Evolutionary conservation across 805 yeast species (phyloP).

Genomic region (Kockiozyma suomiensis): DNA sequence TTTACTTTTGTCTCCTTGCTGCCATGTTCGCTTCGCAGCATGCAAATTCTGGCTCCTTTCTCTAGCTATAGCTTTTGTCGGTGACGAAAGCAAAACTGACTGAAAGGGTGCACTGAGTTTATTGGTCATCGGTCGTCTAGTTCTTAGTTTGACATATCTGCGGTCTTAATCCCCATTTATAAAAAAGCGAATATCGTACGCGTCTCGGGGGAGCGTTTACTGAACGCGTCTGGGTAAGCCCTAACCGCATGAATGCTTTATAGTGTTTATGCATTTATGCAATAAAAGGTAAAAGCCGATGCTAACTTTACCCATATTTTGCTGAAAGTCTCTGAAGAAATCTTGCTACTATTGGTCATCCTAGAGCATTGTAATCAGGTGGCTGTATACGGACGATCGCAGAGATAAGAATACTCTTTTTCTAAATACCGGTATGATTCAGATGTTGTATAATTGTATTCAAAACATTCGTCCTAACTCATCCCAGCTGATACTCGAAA

Average conservation of each 20-base stretch:
- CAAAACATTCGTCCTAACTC: neutral
- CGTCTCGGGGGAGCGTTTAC: too few relatives aligned
- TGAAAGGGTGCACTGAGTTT: too few relatives aligned
- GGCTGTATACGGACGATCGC: neutral
- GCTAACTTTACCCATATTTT: neutral
- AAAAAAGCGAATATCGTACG: too few relatives aligned
- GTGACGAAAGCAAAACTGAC: neutral
- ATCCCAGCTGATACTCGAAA: neutral
- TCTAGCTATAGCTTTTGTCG: neutral
- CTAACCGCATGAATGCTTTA: neutral
- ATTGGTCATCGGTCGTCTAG: too few relatives aligned
- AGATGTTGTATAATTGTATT: too few relatives aligned
- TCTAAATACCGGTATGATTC: too few relatives aligned
- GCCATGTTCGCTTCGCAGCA: slow-evolving; percentile 14
- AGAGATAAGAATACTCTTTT: too few relatives aligned
- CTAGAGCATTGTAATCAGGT: neutral
- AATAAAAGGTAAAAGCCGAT: neutral
- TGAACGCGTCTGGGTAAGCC: neutral
- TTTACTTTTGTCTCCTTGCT: slow-evolving; percentile 14
- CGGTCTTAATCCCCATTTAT: too few relatives aligned
- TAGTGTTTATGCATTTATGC: too few relatives aligned
- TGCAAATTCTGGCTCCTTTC: neutral
- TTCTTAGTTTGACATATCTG: too few relatives aligned
- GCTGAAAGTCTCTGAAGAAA: neutral
- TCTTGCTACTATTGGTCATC: too few relatives aligned